A percentile compares a stretch with the other conserved stretches of the same genome.
Conservation (phyloP, 129 eudicot species). For the Pseudognaphalium luteoalbum region DNA sequence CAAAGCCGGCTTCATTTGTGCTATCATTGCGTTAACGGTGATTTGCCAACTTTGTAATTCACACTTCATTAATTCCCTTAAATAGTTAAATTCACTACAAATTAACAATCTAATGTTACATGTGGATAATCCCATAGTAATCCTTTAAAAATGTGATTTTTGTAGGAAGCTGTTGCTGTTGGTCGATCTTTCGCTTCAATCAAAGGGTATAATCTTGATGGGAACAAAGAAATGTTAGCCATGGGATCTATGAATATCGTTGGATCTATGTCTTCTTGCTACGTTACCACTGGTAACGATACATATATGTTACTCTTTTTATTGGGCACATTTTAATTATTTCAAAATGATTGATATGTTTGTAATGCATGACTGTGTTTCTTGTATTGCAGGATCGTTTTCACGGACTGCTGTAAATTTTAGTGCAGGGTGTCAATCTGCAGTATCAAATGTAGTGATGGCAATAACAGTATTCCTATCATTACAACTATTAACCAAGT, state of each 20-base stretch:
- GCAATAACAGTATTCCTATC: slow-evolving; percentile 57
- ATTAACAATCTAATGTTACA: background rate
- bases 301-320: background rate
- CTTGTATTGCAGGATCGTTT: slow-evolving; percentile 50
- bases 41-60: slow-evolving; percentile 14
- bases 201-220: slow-evolving; percentile 68
- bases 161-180: slow-evolving; percentile 82
- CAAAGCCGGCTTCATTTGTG: slow-evolving; percentile 65
- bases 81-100: background rate
- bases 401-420: slow-evolving; percentile 69
- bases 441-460: slow-evolving; percentile 66
- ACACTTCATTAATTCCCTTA: background rate
- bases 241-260: slow-evolving; percentile 76
- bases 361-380: background rate
- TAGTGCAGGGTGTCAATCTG: slow-evolving; percentile 61
- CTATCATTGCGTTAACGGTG: slow-evolving; percentile 59
- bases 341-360: background rate
- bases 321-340: background rate
- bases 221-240: slow-evolving; percentile 85
- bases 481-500: slow-evolving; percentile 45
- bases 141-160: background rate
- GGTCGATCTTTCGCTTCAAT: slow-evolving; percentile 72
- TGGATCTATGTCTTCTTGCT: slow-evolving; percentile 80
- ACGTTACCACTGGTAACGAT: slow-evolving; percentile 55
- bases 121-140: background rate